A percentile compares a stretch with the other conserved stretches of the same genome.
Evolutionary conservation across 2,329 filamentous ascomycete species (phyloP).

Genomic region (Cladophialophora immunda): DNA sequence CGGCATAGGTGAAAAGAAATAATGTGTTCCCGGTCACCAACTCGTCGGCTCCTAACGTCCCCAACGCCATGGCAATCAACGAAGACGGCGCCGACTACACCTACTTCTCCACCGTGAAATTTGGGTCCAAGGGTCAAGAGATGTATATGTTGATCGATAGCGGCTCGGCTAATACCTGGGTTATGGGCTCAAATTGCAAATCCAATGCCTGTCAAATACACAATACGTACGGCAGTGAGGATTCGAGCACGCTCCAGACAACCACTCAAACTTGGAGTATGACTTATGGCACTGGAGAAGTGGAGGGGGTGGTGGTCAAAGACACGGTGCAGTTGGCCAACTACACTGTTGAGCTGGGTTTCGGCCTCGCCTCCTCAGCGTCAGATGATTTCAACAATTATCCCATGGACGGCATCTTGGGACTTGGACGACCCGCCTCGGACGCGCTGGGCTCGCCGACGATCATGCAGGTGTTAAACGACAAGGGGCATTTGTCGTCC

Average conservation of each 20-base stretch:
- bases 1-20: constrained; percentile 50
- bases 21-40: constrained; percentile 58
- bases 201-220: constrained; percentile 74
- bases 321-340: constrained; percentile 75
- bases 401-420: constrained; percentile 87
- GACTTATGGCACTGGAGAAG: constrained; percentile 78
- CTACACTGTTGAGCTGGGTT: constrained; percentile 69
- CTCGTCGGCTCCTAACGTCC: constrained; percentile 50
- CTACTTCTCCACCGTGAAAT: constrained; percentile 61
- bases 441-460: constrained; percentile 64
- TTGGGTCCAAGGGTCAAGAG: constrained; percentile 59
- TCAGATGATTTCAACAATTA: constrained; percentile 79
- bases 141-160: constrained; percentile 65
- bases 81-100: constrained; percentile 64
- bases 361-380: constrained; percentile 76
- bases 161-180: constrained; percentile 76
- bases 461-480: constrained; percentile 70
- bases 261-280: constrained; percentile 68
- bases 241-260: constrained; percentile 71
- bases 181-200: constrained; percentile 76
- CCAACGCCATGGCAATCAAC: constrained; percentile 60
- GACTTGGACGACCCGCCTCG: constrained; percentile 71
- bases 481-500: constrained; percentile 64
- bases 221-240: constrained; percentile 70
- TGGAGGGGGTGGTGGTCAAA: constrained; percentile 70